Evolutionary conservation across 768 basidiomycete species (phyloP), one percentile per base, ranked within the genome.

Genomic region (Kwoniella dendrophila): DNA sequence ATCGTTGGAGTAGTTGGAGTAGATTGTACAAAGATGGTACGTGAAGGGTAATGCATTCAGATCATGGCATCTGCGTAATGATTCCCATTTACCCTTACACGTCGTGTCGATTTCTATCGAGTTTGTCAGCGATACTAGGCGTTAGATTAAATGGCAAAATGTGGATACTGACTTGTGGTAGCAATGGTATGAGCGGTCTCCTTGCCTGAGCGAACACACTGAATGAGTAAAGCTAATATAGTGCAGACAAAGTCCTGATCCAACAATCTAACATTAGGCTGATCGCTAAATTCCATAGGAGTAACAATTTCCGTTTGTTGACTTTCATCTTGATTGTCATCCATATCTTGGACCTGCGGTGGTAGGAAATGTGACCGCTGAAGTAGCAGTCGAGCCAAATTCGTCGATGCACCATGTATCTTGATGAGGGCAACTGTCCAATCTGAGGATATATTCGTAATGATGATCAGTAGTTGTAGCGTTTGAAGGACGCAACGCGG

Each of bases 31-130:
- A 14, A 65, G 20, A 10, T 60, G 38, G 20, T 51, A n/a, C n/a
- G 49, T 51, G 53, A 59, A 7, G 55, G 49, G 30, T 48, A 34
- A 22, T 54, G n/a, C 0, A 57, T 50, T 22, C 4, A 29, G 33
- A 34, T 58, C 59, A 26, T 48, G 48, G 26, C 63, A 65, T n/a
- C 24, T 30, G 11, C 58, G 36, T 30, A 65, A 20, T 38, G 58
- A 65, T 5, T 18, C 52, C 4, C 40, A 45, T 43, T 49, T 30
- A 2, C 58, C 58, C 18, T 34, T 34, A 34, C 63, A 65, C 18
- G 29, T 24, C 14, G 20, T 6, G 7, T 18, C 36, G 26, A 55
- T 56, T 2, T 16, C 63, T 65, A 52, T 18, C 36, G 8, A 38
- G 8, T 8, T 38, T 18, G 18, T 38, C 51, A 40, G 18, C 36